Conservation (phyloP, 345 rosid genomes). For the Aegle marmelos region DNA sequence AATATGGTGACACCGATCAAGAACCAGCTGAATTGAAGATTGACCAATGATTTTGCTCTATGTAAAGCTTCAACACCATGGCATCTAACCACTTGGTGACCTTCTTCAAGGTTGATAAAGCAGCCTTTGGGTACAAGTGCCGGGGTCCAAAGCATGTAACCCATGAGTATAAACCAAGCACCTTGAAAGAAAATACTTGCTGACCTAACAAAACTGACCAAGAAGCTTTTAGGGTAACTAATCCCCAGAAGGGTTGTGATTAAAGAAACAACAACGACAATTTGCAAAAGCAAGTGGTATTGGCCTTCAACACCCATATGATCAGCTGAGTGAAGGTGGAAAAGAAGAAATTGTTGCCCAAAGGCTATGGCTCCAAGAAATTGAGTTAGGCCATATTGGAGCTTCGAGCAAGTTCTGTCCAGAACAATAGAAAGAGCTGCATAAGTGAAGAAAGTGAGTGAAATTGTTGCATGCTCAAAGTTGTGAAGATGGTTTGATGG, state of each 20-base stretch:
- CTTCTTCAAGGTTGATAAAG: constrained; percentile 58
- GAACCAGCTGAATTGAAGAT: constrained; percentile 65
- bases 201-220: constrained; percentile 68
- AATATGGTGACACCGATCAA: constrained; percentile 41
- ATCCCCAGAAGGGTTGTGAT: constrained; percentile 65
- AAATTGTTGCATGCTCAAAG: constrained; percentile 76
- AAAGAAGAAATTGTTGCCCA: constrained; percentile 64
- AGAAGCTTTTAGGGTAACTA: constrained; percentile 55
- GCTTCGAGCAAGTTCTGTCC: constrained; percentile 35
- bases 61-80: constrained; percentile 42
- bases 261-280: constrained; percentile 47
- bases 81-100: constrained; percentile 66
- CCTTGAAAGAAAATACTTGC: constrained; percentile 70
- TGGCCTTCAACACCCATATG: constrained; percentile 86
- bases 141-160: constrained; percentile 78
- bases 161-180: constrained; percentile 69
- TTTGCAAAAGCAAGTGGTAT: constrained; percentile 72
- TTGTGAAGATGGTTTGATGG: constrained; percentile 88
- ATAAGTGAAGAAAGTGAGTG: constrained; percentile 61
- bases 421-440: constrained; percentile 56
- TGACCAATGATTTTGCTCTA: constrained; percentile 78
- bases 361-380: constrained; percentile 62
- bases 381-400: constrained; percentile 39
- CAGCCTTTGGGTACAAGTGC: constrained; percentile 59
- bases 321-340: constrained; percentile 79